A percentile compares a stretch with the other conserved stretches of the same genome.
Evolutionary conservation across 2,329 filamentous ascomycete genomes (phyloP).

Genomic region (Apiospora hydei): DNA sequence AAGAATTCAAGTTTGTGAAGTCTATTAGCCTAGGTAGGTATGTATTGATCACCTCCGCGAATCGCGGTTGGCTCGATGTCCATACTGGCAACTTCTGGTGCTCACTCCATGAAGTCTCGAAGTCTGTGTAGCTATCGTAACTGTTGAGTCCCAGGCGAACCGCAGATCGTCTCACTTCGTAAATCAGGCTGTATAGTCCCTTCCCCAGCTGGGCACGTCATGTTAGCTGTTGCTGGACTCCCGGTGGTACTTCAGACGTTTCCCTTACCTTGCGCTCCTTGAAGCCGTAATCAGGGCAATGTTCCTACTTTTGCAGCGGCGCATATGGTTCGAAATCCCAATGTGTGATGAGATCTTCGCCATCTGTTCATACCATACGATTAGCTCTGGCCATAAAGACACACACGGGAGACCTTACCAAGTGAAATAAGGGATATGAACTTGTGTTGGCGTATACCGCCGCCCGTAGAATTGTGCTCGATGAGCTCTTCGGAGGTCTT

Average conservation of each 20-base stretch:
- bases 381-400: too few relatives aligned
- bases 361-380: neutral
- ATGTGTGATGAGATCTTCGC: neutral
- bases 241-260: neutral
- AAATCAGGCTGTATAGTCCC: neutral
- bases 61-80: neutral
- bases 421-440: neutral
- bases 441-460: neutral
- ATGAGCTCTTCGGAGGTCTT: neutral
- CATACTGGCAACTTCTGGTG: neutral
- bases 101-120: neutral
- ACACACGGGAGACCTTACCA: neutral
- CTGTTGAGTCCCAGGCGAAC: neutral
- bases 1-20: neutral
- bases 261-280: neutral
- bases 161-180: neutral
- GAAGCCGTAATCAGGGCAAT: neutral
- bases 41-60: neutral
- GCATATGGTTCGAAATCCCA: neutral
- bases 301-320: too few relatives aligned
- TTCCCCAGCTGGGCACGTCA: neutral
- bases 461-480: too few relatives aligned
- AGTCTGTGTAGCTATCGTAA: neutral
- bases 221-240: neutral
- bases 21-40: neutral